Evolutionary conservation across 129 eudicot genomes (phyloP).

Genomic region (Kitagawia praeruptora): DNA sequence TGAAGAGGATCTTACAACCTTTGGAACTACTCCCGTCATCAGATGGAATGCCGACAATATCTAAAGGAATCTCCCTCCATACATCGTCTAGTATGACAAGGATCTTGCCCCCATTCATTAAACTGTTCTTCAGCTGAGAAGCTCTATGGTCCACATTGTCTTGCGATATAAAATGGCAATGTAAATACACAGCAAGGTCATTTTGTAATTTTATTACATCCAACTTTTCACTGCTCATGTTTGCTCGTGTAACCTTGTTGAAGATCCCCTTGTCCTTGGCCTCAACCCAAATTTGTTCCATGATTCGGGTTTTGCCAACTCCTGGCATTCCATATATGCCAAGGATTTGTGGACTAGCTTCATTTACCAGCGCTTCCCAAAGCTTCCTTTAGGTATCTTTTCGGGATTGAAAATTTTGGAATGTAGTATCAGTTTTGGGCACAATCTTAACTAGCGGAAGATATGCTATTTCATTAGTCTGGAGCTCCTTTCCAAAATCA

Average conservation of each 20-base stretch:
- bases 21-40: background rate
- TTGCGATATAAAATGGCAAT: background rate
- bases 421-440: background rate
- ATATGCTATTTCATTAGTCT: background rate
- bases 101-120: background rate
- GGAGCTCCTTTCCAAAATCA: background rate
- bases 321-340: conserved; percentile 10
- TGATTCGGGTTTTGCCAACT: background rate
- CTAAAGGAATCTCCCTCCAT: conserved; percentile 2
- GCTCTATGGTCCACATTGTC: conserved; percentile 5
- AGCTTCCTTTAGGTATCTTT: background rate
- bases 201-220: background rate
- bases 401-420: background rate
- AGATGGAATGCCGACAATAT: background rate
- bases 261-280: background rate
- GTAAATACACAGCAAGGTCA: background rate
- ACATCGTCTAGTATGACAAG: conserved; percentile 12
- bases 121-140: background rate
- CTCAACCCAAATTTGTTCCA: background rate
- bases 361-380: background rate
- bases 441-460: background rate
- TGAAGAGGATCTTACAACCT: conserved; percentile 13
- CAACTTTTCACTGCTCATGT: background rate
- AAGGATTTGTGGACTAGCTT: background rate
- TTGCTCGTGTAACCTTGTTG: background rate